Evolutionary conservation across 148 eudicot genomes (phyloP).

Genomic region (Agrostemma githago): DNA sequence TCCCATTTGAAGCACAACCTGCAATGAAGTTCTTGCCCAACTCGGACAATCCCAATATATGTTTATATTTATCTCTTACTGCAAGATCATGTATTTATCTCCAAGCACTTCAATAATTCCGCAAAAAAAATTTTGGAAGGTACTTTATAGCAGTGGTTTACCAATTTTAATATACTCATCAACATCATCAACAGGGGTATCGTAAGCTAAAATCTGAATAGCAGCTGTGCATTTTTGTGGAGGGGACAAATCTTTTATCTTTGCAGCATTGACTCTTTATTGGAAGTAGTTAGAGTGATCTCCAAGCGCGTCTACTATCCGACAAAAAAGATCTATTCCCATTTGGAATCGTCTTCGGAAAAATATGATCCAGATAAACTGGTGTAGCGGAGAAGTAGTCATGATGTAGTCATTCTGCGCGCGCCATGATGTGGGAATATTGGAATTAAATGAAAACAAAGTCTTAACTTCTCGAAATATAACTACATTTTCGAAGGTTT

Average conservation of each 20-base stretch:
- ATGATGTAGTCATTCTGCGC: background rate
- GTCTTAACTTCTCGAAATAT: no score
- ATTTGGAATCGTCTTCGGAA: background rate
- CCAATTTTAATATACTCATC: background rate
- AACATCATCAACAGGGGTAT: background rate
- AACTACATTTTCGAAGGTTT: no score
- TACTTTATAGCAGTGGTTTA: background rate
- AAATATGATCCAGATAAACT: background rate
- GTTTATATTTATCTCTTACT: no score
- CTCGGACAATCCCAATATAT: no score
- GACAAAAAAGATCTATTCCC: background rate
- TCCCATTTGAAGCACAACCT: no score
- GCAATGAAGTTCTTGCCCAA: no score
- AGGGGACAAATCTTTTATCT: background rate
- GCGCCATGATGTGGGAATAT: no score
- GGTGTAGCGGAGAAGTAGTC: background rate
- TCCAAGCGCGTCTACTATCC: background rate
- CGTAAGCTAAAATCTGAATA: background rate
- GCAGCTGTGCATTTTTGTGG: no score
- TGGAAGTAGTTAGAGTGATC: background rate
- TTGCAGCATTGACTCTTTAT: background rate
- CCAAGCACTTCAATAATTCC: background rate
- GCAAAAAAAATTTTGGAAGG: background rate
- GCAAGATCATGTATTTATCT: no score
- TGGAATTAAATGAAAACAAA: no score